Evolutionary conservation across 345 rosid genomes (phyloP).

Genomic region (Hypericum androsaemum): DNA sequence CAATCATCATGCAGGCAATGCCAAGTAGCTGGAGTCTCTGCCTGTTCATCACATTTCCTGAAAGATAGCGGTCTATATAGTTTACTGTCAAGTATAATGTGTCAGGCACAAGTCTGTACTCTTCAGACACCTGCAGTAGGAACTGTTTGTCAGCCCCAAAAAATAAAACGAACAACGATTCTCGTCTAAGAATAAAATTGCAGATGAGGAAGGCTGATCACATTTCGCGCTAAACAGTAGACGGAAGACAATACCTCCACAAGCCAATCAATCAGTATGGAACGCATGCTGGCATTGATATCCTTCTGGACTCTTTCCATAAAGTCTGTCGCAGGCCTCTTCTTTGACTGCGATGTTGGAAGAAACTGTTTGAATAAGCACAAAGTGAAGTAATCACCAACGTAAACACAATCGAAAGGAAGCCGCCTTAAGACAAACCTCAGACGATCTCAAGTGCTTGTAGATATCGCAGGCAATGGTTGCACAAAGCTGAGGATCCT

Average conservation of each 20-base stretch:
- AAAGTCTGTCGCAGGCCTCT: conserved; percentile 64
- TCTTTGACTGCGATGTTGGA: conserved; percentile 48
- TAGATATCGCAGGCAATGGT: conserved; percentile 46
- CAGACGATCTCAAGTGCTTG: conserved; percentile 55
- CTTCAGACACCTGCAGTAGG: conserved; percentile 77
- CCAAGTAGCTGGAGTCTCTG: conserved; percentile 84
- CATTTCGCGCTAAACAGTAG: no score
- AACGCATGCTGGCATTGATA: conserved; percentile 76
- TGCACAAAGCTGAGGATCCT: conserved; percentile 80
- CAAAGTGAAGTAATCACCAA: background rate
- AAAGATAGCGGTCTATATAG: conserved; percentile 87
- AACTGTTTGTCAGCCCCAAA: conserved; percentile 9
- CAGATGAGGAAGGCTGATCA: no score
- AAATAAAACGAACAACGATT: background rate
- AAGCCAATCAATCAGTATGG: conserved; percentile 89
- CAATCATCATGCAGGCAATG: conserved; percentile 90
- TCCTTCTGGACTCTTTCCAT: conserved; percentile 81
- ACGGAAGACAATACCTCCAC: conserved; percentile 55
- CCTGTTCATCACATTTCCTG: conserved; percentile 69
- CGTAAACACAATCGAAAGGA: background rate
- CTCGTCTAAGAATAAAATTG: background rate
- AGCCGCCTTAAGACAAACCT: conserved; percentile 32
- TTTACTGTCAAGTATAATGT: conserved; percentile 73
- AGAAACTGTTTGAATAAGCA: background rate
- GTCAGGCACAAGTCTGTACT: conserved; percentile 86